phyloP scores from a whole-genome alignment of 129 eudicot species.

The sunflower (Helianthus annuus) region HanXRQr2.0-SUNRISE NC_035437.2:140339126-140339625 shows the following conservation, averaged over 20 bases:
- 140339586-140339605: too few species aligned
- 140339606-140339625: too few species aligned
- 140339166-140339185: constrained; percentile 11
- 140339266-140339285: constrained; percentile 5
- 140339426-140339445: neutral
- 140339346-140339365: constrained; percentile 9
- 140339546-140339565: too few species aligned
- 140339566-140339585: too few species aligned
- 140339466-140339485: too few species aligned
- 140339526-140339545: too few species aligned
- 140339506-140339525: too few species aligned
- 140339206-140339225: neutral
- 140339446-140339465: too few species aligned
- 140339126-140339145: constrained; percentile 22
- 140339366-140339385: neutral
- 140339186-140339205: constrained; percentile 14
- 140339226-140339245: neutral
- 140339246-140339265: constrained; percentile 16
- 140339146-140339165: constrained; percentile 15
- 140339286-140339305: constrained; percentile 5
- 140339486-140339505: too few species aligned
- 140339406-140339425: neutral
- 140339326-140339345: constrained; percentile 8
- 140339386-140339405: neutral
- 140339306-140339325: constrained; percentile 7